Evolutionary conservation across 1,139 yeast species (phyloP).

Genomic region (Nadsonia starkeyi-henricii): DNA sequence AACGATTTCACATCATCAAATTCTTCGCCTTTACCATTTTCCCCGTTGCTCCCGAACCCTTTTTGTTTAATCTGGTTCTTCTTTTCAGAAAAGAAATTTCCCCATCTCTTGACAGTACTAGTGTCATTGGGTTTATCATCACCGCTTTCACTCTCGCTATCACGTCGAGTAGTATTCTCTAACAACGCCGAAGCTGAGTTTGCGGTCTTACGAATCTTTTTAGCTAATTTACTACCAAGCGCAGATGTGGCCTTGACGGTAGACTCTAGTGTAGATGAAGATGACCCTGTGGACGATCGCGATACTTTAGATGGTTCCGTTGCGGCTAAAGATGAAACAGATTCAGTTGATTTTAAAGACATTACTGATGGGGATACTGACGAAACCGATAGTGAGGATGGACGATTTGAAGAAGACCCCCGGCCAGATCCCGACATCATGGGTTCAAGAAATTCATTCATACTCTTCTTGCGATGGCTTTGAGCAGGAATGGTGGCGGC

Average conservation of each 20-base stretch:
- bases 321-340: background rate
- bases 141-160: background rate
- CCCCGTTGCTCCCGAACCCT: background rate
- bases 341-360: background rate
- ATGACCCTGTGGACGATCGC: no score
- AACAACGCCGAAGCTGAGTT: background rate
- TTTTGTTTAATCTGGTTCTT: conserved; percentile 7
- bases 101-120: conserved; percentile 20
- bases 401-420: no score
- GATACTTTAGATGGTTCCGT: background rate
- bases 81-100: conserved; percentile 20
- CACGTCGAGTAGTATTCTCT: background rate
- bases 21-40: background rate
- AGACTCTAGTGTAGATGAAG: no score
- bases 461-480: background rate
- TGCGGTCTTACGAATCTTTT: background rate
- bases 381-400: no score
- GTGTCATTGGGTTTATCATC: conserved; percentile 1
- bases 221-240: background rate
- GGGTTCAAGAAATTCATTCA: no score
- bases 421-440: no score
- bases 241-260: no score
- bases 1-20: background rate
- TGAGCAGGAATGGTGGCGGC: conserved; percentile 2
- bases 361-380: background rate